phyloP scores from a whole-genome alignment of 805 yeast genomes.

The Candida palmyrensis region DNA sequence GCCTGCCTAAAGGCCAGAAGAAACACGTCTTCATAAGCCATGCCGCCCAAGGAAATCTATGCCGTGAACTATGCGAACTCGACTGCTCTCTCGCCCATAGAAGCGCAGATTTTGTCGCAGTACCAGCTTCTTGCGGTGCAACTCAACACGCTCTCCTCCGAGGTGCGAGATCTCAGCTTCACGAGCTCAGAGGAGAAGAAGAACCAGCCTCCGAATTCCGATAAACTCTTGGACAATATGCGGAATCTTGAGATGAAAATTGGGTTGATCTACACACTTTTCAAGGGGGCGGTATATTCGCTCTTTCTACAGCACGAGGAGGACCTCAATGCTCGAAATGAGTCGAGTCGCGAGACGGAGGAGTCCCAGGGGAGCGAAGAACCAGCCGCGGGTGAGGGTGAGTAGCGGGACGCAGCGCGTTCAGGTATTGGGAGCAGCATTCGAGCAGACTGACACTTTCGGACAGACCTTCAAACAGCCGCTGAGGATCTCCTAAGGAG shows the following conservation, averaged over 20 bases:
- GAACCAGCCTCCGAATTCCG: constrained; percentile 16
- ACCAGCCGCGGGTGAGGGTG: constrained; percentile 5
- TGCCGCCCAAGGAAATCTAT: constrained; percentile 13
- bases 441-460: too few species aligned
- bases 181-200: constrained; percentile 5
- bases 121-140: constrained; percentile 33
- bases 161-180: constrained; percentile 24
- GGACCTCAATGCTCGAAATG: constrained; percentile 7
- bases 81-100: constrained; percentile 20
- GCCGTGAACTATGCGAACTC: constrained; percentile 15
- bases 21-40: background rate
- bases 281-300: constrained; percentile 68
- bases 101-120: constrained; percentile 31
- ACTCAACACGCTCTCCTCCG: constrained; percentile 25
- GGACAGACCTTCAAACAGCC: too few species aligned
- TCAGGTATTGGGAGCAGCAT: too few species aligned
- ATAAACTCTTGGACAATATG: constrained; percentile 40
- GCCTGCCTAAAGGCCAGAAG: too few species aligned
- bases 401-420: too few species aligned
- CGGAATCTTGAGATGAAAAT: constrained; percentile 59
- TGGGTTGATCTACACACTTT: constrained; percentile 58
- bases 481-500: too few species aligned
- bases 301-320: constrained; percentile 49
- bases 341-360: constrained; percentile 2
- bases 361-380: constrained; percentile 2